phyloP scores from a whole-genome alignment of 805 yeast species.

The Saccharomycopsis sp. region DNA sequence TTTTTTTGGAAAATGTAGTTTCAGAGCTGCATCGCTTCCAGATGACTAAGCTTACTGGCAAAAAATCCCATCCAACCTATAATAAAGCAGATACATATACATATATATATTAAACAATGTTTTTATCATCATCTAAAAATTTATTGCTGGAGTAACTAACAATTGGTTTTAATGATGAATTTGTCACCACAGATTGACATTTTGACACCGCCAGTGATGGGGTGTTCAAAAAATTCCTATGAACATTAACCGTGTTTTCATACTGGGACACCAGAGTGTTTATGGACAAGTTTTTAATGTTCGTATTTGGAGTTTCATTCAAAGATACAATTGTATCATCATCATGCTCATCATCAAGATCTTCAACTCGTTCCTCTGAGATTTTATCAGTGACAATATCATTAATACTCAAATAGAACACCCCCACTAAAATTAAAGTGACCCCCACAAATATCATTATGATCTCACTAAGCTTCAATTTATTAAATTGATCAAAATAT shows the following conservation, averaged over 20 bases:
- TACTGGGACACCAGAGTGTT: not conserved
- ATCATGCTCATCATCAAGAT: not conserved
- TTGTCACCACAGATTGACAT: constrained; percentile 6
- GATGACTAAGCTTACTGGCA: no score
- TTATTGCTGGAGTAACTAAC: constrained; percentile 7
- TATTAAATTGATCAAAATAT: constrained; percentile 45
- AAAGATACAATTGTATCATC: not conserved
- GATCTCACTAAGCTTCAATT: constrained; percentile 30
- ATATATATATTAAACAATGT: no score
- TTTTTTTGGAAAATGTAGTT: no score
- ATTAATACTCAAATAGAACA: constrained; percentile 56
- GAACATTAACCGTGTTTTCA: not conserved
- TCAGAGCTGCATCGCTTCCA: no score
- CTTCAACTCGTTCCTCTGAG: constrained; percentile 1
- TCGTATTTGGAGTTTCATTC: not conserved
- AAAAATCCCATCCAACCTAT: no score
- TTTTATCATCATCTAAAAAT: constrained; percentile 2
- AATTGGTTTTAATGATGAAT: constrained; percentile 13
- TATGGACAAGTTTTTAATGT: not conserved
- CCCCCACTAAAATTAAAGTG: constrained; percentile 45
- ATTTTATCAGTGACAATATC: constrained; percentile 28
- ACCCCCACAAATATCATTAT: constrained; percentile 45
- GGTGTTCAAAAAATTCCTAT: constrained; percentile 1
- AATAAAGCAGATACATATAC: no score
- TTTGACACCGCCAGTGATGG: constrained; percentile 11